Conservation (phyloP, 176 grass and related monocot species). For the Rhynchospora breviuscula region DNA sequence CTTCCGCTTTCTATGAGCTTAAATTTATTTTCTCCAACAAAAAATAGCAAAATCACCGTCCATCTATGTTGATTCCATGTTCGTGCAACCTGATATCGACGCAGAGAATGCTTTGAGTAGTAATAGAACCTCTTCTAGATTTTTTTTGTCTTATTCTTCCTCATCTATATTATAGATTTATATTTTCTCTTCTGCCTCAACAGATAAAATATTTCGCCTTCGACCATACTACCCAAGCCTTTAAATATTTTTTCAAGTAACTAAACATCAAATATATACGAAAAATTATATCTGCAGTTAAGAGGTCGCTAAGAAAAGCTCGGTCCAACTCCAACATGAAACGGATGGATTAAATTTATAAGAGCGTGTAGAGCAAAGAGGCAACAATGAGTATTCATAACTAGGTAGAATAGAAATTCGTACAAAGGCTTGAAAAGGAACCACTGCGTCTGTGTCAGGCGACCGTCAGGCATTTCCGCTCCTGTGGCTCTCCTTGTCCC, state of each 20-base stretch:
- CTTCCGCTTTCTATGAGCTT: too few relatives aligned
- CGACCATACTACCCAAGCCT: too few relatives aligned
- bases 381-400: not conserved
- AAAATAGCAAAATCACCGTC: too few relatives aligned
- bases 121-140: too few relatives aligned
- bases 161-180: too few relatives aligned
- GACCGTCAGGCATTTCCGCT: not conserved
- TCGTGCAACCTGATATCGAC: too few relatives aligned
- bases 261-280: not conserved
- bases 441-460: slow-evolving; percentile 7
- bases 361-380: not conserved
- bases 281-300: not conserved
- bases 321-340: not conserved
- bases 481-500: slow-evolving; percentile 10
- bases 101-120: too few relatives aligned
- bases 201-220: not conserved
- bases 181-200: not conserved
- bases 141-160: too few relatives aligned
- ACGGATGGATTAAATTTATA: not conserved
- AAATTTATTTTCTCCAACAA: too few relatives aligned
- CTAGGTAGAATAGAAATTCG: not conserved
- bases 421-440: slow-evolving; percentile 14
- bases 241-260: too few relatives aligned
- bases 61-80: too few relatives aligned
- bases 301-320: not conserved